These are phyloP conservation scores for Boletellus deceptivus DNA, from an alignment of 1,284 basidiomycete genomes.

Conservation along the genomic window DNA sequence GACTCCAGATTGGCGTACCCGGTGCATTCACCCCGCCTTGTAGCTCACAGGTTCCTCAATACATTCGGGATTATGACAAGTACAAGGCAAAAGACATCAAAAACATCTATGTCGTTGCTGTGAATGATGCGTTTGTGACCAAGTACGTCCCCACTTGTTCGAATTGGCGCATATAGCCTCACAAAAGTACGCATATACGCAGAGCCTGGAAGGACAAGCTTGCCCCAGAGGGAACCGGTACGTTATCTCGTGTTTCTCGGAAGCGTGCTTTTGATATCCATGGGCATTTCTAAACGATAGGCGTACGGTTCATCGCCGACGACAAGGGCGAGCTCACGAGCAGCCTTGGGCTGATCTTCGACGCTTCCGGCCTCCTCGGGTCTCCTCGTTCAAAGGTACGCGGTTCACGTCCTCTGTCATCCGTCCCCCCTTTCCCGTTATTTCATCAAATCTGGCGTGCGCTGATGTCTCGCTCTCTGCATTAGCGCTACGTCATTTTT, in stretches of 20 bases:
- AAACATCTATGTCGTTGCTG: slow-evolving; percentile 55
- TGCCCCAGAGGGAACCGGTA: slow-evolving; percentile 40
- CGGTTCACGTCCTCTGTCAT: background rate
- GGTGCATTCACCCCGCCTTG: slow-evolving; percentile 49
- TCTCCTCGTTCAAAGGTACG: slow-evolving; percentile 53
- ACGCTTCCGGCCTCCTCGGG: slow-evolving; percentile 49
- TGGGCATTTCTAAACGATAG: slow-evolving; percentile 19
- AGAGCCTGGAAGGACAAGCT: slow-evolving; percentile 60
- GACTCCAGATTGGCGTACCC: slow-evolving; percentile 40
- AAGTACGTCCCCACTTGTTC: slow-evolving; percentile 27
- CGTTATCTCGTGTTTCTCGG: slow-evolving; percentile 4
- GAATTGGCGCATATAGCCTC: slow-evolving; percentile 4
- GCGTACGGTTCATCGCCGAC: slow-evolving; percentile 54
- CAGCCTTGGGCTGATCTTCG: slow-evolving; percentile 53
- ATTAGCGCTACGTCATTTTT: slow-evolving; percentile 44
- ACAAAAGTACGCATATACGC: background rate
- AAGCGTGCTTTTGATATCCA: background rate
- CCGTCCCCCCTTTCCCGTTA: too few relatives aligned
- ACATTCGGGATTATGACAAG: slow-evolving; percentile 49
- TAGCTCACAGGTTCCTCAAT: slow-evolving; percentile 50
- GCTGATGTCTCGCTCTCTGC: background rate
- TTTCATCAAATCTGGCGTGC: background rate
- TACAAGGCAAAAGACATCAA: slow-evolving; percentile 55
- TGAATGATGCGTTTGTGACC: slow-evolving; percentile 56
- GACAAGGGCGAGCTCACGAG: slow-evolving; percentile 50